Conservation (phyloP, 192 early-diverging fungal species). For the Backusella sp. region DNA sequence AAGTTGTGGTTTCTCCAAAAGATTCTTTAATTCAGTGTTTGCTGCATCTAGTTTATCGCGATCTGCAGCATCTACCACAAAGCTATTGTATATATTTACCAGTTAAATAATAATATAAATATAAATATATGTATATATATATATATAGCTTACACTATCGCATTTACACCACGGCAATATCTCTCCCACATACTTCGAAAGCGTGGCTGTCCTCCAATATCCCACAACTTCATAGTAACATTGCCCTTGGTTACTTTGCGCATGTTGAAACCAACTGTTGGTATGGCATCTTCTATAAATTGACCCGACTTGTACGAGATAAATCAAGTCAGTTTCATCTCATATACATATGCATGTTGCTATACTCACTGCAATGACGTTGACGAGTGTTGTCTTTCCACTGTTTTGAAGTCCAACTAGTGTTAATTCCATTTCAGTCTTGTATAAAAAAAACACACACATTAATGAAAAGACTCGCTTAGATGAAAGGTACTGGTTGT, state of each 20-base stretch:
- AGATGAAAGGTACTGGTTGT: neutral
- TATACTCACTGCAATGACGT: constrained; percentile 74
- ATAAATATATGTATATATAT: neutral
- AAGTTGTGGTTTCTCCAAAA: constrained; percentile 93
- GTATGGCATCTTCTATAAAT: constrained; percentile 88
- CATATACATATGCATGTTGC: neutral
- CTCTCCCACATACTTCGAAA: constrained; percentile 97
- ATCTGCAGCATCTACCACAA: constrained; percentile 97
- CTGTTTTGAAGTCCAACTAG: constrained; percentile 86
- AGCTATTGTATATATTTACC: constrained; percentile 48
- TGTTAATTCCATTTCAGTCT: constrained; percentile 88
- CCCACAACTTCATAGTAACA: constrained; percentile 99
- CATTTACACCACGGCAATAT: constrained; percentile 91
- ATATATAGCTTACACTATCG: constrained; percentile 79
- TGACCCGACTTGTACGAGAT: constrained; percentile 57
- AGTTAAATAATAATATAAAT: constrained; percentile 6
- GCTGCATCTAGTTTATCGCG: constrained; percentile 91
- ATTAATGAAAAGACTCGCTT: neutral
- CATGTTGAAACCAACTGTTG: constrained; percentile 99
- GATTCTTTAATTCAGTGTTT: constrained; percentile 83
- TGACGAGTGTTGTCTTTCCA: constrained; percentile 85
- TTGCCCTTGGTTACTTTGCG: constrained; percentile 90
- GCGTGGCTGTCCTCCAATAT: constrained; percentile 96
- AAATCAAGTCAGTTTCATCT: neutral
- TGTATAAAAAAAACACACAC: neutral